These are phyloP conservation scores for Leccinellum rugosiceps DNA, from an alignment of 768 basidiomycete genomes.

Conservation along the genomic window DNA sequence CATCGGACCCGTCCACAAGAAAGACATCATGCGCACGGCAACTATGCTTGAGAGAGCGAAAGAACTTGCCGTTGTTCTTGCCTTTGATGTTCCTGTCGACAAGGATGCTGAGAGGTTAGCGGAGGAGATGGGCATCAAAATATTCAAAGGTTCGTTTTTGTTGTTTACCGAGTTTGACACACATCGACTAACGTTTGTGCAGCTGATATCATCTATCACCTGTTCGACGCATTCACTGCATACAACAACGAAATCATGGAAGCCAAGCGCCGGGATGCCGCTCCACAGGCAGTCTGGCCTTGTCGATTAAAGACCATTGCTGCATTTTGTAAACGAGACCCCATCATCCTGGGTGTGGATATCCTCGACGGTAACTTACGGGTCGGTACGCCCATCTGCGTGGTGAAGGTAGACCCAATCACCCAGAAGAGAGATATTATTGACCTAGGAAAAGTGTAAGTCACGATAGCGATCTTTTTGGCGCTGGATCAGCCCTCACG, in stretches of 20 bases:
- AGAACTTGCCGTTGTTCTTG: slow-evolving; percentile 91
- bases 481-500: slow-evolving; percentile 3
- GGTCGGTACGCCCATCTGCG: slow-evolving; percentile 91
- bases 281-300: slow-evolving; percentile 95
- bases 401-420: slow-evolving; percentile 85
- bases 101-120: slow-evolving; percentile 90
- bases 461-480: slow-evolving; percentile 2
- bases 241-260: slow-evolving; percentile 92
- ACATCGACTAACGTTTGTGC: slow-evolving; percentile 4
- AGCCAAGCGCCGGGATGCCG: slow-evolving; percentile 88
- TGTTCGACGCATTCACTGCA: slow-evolving; percentile 94
- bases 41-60: slow-evolving; percentile 96
- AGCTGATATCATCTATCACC: slow-evolving; percentile 99
- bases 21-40: slow-evolving; percentile 87
- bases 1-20: slow-evolving; percentile 96
- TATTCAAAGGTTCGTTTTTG: slow-evolving; percentile 82
- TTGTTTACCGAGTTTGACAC: background rate
- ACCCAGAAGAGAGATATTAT: slow-evolving; percentile 91
- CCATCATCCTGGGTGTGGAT: slow-evolving; percentile 95
- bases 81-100: slow-evolving; percentile 94
- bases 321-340: slow-evolving; percentile 95
- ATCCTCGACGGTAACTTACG: slow-evolving; percentile 90
- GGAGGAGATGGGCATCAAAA: slow-evolving; percentile 87
- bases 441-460: slow-evolving; percentile 91
- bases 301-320: slow-evolving; percentile 90